Evolutionary conservation across 805 yeast species (phyloP), one percentile per base, ranked within the genome.

Genomic region (Cephaloascus albidus): DNA sequence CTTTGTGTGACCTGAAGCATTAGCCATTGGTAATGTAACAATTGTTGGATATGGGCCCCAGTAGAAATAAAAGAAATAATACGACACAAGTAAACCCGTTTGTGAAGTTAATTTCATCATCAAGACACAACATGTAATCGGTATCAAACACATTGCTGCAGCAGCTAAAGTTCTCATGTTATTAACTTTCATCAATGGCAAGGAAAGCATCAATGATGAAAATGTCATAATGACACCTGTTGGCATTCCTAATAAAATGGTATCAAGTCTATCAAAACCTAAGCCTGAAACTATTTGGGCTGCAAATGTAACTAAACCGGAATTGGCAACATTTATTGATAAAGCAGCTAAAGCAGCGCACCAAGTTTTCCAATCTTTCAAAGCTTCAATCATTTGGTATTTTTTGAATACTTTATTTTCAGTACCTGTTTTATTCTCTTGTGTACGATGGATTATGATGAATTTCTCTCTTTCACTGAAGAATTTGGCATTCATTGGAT

Each of bases 401-500:
- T 49, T 64, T 48, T 76, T 76, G 49, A 76, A 60, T 3, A 49
- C 47, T 36, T 68, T 70, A 42, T 69, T 72, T 41, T 69, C 73
- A 19, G 55, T 53, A 1, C 54, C 38, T 49, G 60, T 5, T 61
- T 68, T 19, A 57, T 55, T 30, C 45, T 48, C 44, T 62, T 69
- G 40, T 58, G 54, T 52, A 35, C 55, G 44, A 63, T 51, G 65
- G 53, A 55, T 70, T 53, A 44, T 73, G 72, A 41, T 70, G 56
- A 74, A 66, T 47, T 66, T 74, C 51, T 78, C 84, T 35, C 72
- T 63, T 2, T 49, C 51, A 3, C 68, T 43, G 36, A 78, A 58
- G 45, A 72, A 72, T 41, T 54, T 61, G 4, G 77, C 76, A 43
- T 60, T 64, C 0, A 78, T 53, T 14, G 84, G 84, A 50, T 76